Conservation (phyloP, 208 protist species). For the Endotrypanum monterogeii region DNA sequence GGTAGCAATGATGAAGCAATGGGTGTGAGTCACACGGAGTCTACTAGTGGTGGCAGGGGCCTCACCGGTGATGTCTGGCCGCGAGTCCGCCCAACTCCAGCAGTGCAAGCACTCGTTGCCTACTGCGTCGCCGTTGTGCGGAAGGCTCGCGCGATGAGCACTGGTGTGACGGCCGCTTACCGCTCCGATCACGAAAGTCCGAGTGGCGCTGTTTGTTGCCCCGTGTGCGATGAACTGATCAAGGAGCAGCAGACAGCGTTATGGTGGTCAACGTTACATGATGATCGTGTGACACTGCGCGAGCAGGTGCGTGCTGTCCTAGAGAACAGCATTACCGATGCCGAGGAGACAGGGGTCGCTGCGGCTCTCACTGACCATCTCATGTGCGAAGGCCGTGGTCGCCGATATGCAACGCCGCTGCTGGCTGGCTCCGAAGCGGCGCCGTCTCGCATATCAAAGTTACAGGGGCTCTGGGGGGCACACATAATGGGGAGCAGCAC, state of each 20-base stretch:
- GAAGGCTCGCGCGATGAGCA: conserved; percentile 37
- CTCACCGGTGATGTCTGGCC: not conserved
- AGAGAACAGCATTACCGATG: conserved; percentile 13
- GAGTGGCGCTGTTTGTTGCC: conserved; percentile 28
- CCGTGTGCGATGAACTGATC: conserved; percentile 41
- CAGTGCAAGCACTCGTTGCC: conserved; percentile 18
- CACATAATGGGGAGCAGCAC: conserved; percentile 10
- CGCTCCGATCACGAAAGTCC: not conserved
- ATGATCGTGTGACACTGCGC: conserved; percentile 34
- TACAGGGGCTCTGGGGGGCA: conserved; percentile 23
- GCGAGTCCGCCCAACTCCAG: conserved; percentile 18
- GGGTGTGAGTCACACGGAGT: not conserved
- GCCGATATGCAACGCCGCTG: conserved; percentile 21
- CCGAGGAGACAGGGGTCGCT: conserved; percentile 11
- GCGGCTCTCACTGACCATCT: conserved; percentile 16
- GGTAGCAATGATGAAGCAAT: conserved; percentile 2
- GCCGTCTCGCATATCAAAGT: conserved; percentile 7
- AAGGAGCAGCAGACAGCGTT: conserved; percentile 30
- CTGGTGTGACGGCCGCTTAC: conserved; percentile 25
- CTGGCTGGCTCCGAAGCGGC: conserved; percentile 27
- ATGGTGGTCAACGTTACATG: conserved; percentile 39
- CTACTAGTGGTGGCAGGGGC: not conserved
- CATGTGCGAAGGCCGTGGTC: conserved; percentile 16
- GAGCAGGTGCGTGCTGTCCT: conserved; percentile 27
- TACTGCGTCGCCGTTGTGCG: conserved; percentile 55